Percentiles rank a stretch among this genome's conserved stretches.
Evolutionary conservation across 192 early-diverging fungal genomes (phyloP).

Genomic region (Coemansia sp.): DNA sequence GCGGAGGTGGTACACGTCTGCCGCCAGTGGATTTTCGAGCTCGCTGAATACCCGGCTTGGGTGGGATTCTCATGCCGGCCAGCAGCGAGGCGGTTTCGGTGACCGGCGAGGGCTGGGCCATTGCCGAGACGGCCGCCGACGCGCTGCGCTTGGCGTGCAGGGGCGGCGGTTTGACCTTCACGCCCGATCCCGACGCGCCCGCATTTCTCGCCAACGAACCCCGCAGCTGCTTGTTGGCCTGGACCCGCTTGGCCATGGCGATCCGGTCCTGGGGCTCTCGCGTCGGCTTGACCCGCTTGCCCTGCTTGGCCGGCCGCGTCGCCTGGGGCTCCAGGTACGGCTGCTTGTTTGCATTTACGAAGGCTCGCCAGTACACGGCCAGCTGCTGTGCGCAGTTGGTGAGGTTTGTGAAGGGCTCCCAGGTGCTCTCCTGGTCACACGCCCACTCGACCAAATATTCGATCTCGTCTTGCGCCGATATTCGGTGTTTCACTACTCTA

Average conservation of each 20-base stretch:
- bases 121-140: neutral
- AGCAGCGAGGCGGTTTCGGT: neutral
- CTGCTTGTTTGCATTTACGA: neutral
- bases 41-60: constrained; percentile 1
- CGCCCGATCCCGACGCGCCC: neutral
- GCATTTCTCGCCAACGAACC: constrained; percentile 7
- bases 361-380: constrained; percentile 16
- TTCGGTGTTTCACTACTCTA: constrained; percentile 10
- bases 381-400: constrained; percentile 14
- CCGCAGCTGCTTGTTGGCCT: constrained; percentile 30
- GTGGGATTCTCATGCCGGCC: neutral
- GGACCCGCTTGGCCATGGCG: constrained; percentile 31
- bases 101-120: neutral
- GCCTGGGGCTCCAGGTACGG: neutral
- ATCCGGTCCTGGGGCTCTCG: constrained; percentile 14
- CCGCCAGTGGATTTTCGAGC: constrained; percentile 41
- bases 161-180: constrained; percentile 18
- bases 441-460: constrained; percentile 42
- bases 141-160: constrained; percentile 16
- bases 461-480: constrained; percentile 6
- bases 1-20: neutral
- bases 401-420: constrained; percentile 23
- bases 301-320: neutral
- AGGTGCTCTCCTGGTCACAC: constrained; percentile 23
- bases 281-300: neutral